These are phyloP conservation scores for Omphalotus guepiniiformis DNA, from an alignment of 768 basidiomycete species.

Conservation along the genomic window DNA sequence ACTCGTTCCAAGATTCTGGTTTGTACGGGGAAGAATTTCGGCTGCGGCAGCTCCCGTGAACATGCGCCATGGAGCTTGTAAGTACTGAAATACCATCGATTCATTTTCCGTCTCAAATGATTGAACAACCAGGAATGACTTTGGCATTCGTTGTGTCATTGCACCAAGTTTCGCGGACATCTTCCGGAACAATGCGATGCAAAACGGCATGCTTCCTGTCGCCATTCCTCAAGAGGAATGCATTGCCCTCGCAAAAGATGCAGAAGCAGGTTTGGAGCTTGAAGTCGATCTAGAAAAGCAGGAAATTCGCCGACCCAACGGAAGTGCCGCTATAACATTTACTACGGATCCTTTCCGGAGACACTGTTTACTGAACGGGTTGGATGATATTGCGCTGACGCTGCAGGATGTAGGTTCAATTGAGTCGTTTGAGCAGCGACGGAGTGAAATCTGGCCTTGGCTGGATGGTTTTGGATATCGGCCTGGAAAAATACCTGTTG, in stretches of 20 bases:
- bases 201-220: conserved; percentile 89
- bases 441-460: conserved; percentile 90
- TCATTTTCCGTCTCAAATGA: conserved; percentile 6
- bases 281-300: conserved; percentile 83
- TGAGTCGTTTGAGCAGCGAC: conserved; percentile 68
- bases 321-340: conserved; percentile 71
- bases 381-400: conserved; percentile 96
- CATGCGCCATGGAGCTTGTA: conserved; percentile 88
- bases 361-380: conserved; percentile 90
- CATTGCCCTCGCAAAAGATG: conserved; percentile 69
- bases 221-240: conserved; percentile 68
- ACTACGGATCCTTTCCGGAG: conserved; percentile 85
- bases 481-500: conserved; percentile 67
- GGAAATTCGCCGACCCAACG: conserved; percentile 71
- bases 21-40: conserved; percentile 86
- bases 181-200: conserved; percentile 86
- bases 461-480: conserved; percentile 92
- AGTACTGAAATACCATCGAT: conserved; percentile 24
- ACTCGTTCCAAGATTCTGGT: conserved; percentile 75
- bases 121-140: conserved; percentile 58
- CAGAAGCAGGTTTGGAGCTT: conserved; percentile 67
- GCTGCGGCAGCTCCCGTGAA: conserved; percentile 86
- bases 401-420: conserved; percentile 77
- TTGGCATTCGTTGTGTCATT: conserved; percentile 85
- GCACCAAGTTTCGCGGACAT: conserved; percentile 91